phyloP scores from a whole-genome alignment of 2,329 filamentous ascomycete species.

The Shiraia sp. region DNA sequence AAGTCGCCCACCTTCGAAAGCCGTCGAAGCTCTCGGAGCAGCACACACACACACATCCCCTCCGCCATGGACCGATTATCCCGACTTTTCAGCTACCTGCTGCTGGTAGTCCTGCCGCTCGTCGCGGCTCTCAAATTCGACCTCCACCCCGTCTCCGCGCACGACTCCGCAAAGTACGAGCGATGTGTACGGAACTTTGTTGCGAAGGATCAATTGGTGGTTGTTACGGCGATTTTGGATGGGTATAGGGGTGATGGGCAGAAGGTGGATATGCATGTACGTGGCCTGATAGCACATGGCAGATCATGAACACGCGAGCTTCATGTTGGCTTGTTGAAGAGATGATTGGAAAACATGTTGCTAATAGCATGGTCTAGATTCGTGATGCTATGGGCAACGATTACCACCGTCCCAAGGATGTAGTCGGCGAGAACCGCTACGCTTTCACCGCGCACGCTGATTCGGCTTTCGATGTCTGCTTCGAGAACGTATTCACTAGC shows the following conservation, averaged over 20 bases:
- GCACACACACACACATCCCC: constrained; percentile 7
- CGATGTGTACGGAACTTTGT: constrained; percentile 98
- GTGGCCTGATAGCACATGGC: constrained; percentile 36
- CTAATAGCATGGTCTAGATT: constrained; percentile 63
- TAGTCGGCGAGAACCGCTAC: constrained; percentile 88
- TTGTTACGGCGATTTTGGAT: constrained; percentile 86
- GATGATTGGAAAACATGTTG: neutral
- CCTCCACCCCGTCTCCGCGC: constrained; percentile 69
- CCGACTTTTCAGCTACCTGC: constrained; percentile 34
- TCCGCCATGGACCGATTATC: constrained; percentile 42
- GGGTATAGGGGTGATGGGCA: constrained; percentile 91
- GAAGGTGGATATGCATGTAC: constrained; percentile 89
- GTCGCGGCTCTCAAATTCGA: constrained; percentile 87
- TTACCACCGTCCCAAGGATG: constrained; percentile 87
- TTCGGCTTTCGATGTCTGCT: constrained; percentile 94
- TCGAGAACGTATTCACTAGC: constrained; percentile 78
- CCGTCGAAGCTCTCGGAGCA: constrained; percentile 9
- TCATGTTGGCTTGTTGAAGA: neutral
- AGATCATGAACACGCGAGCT: neutral
- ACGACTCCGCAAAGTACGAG: constrained; percentile 68
- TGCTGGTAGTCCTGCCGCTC: constrained; percentile 49
- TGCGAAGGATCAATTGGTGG: constrained; percentile 85
- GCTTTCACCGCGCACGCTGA: constrained; percentile 93
- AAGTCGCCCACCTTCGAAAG: constrained; percentile 16
- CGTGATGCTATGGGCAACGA: constrained; percentile 94